These are phyloP conservation scores for Coemansia furcata DNA, from an alignment of 192 early-diverging fungal genomes.

Conservation along the genomic window DNA sequence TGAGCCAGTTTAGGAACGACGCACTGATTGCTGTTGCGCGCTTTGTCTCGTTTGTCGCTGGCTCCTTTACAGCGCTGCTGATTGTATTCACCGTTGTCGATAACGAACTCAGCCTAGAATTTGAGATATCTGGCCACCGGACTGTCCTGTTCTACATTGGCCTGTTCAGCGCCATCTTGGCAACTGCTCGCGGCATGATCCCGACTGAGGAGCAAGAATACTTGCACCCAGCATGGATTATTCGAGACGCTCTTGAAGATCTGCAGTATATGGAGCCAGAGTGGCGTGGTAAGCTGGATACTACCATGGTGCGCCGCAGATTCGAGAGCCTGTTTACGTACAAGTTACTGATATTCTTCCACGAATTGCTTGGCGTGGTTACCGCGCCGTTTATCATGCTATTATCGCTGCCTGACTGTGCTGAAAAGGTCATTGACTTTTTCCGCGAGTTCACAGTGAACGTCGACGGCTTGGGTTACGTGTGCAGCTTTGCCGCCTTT, in stretches of 20 bases:
- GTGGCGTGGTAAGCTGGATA: slow-evolving; percentile 83
- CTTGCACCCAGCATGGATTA: slow-evolving; percentile 77
- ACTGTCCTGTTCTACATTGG: slow-evolving; percentile 95
- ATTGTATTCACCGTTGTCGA: slow-evolving; percentile 78
- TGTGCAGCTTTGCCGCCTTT: slow-evolving; percentile 96
- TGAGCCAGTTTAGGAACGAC: slow-evolving; percentile 87
- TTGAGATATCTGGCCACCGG: slow-evolving; percentile 86
- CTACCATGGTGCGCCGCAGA: slow-evolving; percentile 76
- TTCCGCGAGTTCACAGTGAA: slow-evolving; percentile 94
- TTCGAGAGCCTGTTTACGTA: slow-evolving; percentile 78
- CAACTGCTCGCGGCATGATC: slow-evolving; percentile 75
- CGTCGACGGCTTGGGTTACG: slow-evolving; percentile 86
- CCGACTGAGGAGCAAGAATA: slow-evolving; percentile 74
- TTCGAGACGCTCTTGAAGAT: slow-evolving; percentile 77
- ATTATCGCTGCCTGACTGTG: slow-evolving; percentile 69
- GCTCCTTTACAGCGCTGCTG: slow-evolving; percentile 86
- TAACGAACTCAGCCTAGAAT: slow-evolving; percentile 80
- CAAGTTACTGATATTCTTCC: slow-evolving; percentile 73
- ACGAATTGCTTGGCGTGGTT: slow-evolving; percentile 78
- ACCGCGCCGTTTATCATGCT: slow-evolving; percentile 84
- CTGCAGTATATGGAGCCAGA: slow-evolving; percentile 86
- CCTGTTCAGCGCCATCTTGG: slow-evolving; percentile 81
- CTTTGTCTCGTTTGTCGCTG: slow-evolving; percentile 88
- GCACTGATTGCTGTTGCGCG: slow-evolving; percentile 73
- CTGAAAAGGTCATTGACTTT: slow-evolving; percentile 85